Evolutionary conservation across 768 basidiomycete genomes (phyloP).

Genomic region (Phlebiopsis flavidoalba): DNA sequence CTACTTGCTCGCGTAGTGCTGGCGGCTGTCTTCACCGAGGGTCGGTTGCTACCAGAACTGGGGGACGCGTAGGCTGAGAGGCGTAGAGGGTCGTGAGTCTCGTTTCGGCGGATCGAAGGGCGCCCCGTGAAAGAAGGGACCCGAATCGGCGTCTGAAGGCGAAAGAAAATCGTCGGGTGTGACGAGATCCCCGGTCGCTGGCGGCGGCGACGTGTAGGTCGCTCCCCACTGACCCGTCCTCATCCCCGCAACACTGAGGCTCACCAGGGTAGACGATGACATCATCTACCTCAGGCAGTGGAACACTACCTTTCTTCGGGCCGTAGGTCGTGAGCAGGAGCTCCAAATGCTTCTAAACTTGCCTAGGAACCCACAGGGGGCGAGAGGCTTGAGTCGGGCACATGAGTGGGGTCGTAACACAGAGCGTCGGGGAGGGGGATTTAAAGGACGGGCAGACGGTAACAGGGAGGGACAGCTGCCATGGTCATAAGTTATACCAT

Average conservation of each 20-base stretch:
- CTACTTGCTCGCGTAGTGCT: conserved; percentile 1
- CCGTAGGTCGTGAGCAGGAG: conserved; percentile 10
- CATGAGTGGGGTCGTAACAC: not conserved
- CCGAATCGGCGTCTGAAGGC: not conserved
- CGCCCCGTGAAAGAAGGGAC: conserved; percentile 5
- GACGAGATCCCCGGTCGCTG: no score
- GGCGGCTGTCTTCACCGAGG: conserved; percentile 1
- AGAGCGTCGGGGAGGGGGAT: not conserved
- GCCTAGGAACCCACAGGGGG: conserved; percentile 7
- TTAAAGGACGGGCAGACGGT: not conserved
- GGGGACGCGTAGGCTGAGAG: not conserved
- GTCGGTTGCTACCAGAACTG: not conserved
- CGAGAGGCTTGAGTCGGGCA: not conserved
- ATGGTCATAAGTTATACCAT: not conserved
- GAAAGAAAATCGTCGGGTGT: no score
- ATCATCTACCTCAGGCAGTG: conserved; percentile 10
- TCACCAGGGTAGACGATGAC: not conserved
- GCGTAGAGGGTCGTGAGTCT: not conserved
- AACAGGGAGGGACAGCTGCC: not conserved
- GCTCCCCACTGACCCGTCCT: not conserved
- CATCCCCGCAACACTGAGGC: not conserved
- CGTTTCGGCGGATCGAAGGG: not conserved
- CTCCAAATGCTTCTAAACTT: conserved; percentile 7
- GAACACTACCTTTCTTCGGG: conserved; percentile 12
- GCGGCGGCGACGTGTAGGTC: conserved; percentile 1